Conservation (phyloP, 148 eudicot species). For the Camellia granthamiana region DNA sequence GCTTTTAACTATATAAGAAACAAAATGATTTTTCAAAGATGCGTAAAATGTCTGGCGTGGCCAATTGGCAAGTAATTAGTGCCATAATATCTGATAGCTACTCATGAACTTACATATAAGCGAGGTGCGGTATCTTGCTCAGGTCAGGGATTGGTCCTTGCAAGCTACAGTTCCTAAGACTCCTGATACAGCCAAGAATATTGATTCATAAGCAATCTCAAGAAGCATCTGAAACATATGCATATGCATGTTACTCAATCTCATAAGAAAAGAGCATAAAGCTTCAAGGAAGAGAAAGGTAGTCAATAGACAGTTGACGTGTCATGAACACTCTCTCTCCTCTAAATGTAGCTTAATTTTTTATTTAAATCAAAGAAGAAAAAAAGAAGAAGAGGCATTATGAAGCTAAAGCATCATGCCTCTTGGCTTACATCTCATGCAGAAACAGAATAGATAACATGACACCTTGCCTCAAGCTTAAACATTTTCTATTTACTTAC, state of each 20-base stretch:
- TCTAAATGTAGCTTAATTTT: background rate
- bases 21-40: background rate
- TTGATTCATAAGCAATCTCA: background rate
- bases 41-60: background rate
- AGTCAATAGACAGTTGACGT: background rate
- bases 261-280: background rate
- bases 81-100: background rate
- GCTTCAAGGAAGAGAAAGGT: background rate
- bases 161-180: constrained; percentile 80
- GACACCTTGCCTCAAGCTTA: background rate
- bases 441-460: background rate
- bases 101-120: constrained; percentile 55
- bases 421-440: background rate
- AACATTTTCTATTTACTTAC: background rate
- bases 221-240: background rate
- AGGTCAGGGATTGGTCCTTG: constrained; percentile 69
- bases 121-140: constrained; percentile 50
- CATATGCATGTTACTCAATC: background rate
- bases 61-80: background rate
- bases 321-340: background rate
- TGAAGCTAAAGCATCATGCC: background rate
- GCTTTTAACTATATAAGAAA: background rate
- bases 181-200: constrained; percentile 46
- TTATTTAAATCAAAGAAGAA: background rate
- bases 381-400: too few species aligned